Evolutionary conservation across 2,329 filamentous ascomycete species (phyloP).

Genomic region (Fusarium vanettenii): DNA sequence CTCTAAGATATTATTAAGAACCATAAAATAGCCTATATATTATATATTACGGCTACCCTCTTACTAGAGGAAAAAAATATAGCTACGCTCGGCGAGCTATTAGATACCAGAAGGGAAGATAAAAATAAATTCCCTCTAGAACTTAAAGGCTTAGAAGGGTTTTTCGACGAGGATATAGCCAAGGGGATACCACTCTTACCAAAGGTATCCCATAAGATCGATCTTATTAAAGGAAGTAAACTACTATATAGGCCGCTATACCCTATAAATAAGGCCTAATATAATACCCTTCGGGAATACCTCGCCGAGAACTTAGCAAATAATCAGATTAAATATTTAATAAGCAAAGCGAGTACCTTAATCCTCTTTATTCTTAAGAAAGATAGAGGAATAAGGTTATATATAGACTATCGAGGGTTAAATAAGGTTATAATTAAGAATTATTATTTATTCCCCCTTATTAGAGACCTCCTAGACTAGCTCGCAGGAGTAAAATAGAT

Average conservation of each 20-base stretch:
- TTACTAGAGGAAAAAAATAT: no score
- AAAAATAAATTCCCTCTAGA: rapidly evolving
- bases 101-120: rapidly evolving
- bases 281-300: not conserved
- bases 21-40: no score
- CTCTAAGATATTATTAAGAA: no score
- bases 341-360: not conserved
- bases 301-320: not conserved
- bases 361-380: not conserved
- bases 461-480: no score
- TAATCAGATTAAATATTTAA: not conserved
- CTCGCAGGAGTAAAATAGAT: no score
- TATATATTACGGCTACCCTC: no score
- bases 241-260: not conserved
- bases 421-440: not conserved
- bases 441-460: no score
- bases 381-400: not conserved
- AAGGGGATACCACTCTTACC: not conserved
- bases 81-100: rapidly evolving
- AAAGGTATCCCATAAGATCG: not conserved
- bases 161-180: not conserved
- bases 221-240: not conserved
- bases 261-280: not conserved
- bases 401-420: not conserved
- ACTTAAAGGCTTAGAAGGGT: not conserved